These are phyloP conservation scores for Mycosphaerella arachidis DNA, from an alignment of 2,329 filamentous ascomycete genomes.

Conservation along the genomic window DNA sequence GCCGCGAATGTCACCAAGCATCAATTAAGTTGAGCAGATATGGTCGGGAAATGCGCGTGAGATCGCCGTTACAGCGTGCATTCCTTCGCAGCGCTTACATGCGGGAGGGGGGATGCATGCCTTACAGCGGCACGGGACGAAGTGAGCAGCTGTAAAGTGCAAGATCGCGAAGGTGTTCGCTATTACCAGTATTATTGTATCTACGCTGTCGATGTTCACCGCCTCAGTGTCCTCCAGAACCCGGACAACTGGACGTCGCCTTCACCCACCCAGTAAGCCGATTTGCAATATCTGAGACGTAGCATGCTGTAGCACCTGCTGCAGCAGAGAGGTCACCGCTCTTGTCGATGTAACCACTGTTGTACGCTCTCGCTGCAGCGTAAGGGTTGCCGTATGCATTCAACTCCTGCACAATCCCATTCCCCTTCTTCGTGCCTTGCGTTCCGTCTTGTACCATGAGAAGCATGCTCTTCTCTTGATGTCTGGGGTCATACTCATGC, in stretches of 20 bases:
- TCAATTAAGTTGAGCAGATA: too few relatives aligned
- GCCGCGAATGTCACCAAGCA: too few relatives aligned
- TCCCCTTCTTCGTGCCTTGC: constrained; percentile 15
- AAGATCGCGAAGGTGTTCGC: neutral
- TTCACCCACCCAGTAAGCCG: constrained; percentile 42
- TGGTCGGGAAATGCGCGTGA: too few relatives aligned
- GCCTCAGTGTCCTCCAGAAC: neutral
- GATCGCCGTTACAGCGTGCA: too few relatives aligned
- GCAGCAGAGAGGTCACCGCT: constrained; percentile 40
- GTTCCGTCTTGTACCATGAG: constrained; percentile 16
- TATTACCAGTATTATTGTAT: neutral
- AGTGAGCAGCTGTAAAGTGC: too few relatives aligned
- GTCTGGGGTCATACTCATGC: constrained; percentile 26
- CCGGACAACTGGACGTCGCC: constrained; percentile 18
- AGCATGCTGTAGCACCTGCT: constrained; percentile 48
- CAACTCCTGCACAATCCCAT: constrained; percentile 13
- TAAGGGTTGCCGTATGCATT: constrained; percentile 32
- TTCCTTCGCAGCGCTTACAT: too few relatives aligned
- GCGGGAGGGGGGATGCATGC: too few relatives aligned
- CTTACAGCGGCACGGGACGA: too few relatives aligned
- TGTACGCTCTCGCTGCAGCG: constrained; percentile 25
- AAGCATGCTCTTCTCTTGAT: constrained; percentile 23
- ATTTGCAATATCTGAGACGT: constrained; percentile 50
- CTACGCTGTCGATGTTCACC: neutral
- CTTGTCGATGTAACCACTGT: constrained; percentile 30